Evolutionary conservation across 2,329 filamentous ascomycete species (phyloP).

Genomic region (Trichoderma atroviride): DNA sequence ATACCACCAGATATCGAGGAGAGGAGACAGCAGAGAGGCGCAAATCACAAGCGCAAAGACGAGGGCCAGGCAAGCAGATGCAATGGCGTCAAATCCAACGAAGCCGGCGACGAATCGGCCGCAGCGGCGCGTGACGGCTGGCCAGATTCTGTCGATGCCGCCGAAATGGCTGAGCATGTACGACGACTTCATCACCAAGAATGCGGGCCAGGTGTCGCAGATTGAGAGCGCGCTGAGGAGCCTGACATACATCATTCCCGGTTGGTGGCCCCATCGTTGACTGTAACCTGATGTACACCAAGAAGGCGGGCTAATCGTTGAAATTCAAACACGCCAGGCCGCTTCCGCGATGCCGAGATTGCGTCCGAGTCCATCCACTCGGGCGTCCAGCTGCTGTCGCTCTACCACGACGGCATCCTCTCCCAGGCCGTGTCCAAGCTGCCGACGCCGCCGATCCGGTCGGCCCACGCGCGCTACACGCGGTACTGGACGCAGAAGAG

Average conservation of each 20-base stretch:
- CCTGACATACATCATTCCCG: constrained; percentile 93
- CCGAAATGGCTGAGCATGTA: constrained; percentile 72
- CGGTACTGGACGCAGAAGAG: constrained; percentile 66
- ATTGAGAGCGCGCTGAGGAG: constrained; percentile 92
- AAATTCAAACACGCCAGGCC: constrained; percentile 53
- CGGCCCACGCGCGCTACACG: constrained; percentile 67
- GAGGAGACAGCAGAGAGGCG: background rate
- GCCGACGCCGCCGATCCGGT: constrained; percentile 56
- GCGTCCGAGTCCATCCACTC: constrained; percentile 92
- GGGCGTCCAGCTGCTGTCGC: constrained; percentile 82
- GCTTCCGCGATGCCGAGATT: constrained; percentile 89
- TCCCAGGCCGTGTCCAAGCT: constrained; percentile 63
- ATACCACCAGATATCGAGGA: background rate
- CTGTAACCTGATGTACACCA: too few species aligned
- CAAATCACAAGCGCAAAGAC: background rate
- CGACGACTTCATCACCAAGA: constrained; percentile 90
- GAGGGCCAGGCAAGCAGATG: background rate
- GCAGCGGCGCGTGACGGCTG: constrained; percentile 32
- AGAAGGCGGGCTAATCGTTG: background rate
- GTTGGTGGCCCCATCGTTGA: constrained; percentile 45
- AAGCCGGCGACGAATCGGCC: constrained; percentile 23
- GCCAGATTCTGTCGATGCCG: constrained; percentile 57
- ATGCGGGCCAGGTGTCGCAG: constrained; percentile 89
- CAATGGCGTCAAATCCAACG: constrained; percentile 17
- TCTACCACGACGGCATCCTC: constrained; percentile 91